Evolutionary conservation across 768 basidiomycete genomes (phyloP), one percentile per base, ranked within the genome.

Genomic region (Auricularia heimuer): DNA sequence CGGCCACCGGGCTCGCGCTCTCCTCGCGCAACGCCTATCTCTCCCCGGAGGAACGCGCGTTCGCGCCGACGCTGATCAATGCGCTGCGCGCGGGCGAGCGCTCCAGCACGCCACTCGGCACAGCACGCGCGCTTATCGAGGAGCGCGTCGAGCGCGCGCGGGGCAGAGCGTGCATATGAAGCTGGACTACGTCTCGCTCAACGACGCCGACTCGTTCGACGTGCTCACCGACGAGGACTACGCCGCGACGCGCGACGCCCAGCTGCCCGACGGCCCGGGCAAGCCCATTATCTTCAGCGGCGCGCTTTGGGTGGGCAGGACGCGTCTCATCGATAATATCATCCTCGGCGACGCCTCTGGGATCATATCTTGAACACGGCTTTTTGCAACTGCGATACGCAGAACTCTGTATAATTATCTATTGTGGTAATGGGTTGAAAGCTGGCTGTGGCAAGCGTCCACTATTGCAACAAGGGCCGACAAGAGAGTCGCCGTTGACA

Each of bases 21-120:
- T 96, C 94, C 12, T 97, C 94, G 2, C 81, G 97, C 11, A 98
- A 99, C 73, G 83, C 83, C 29, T 95, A 96, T 73, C 84, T 99
- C 42, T 80, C 84, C 0, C 67, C 74, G 0, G 69, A 78, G 18
- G 94, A 94, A 67, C 84, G 88, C 3, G 73, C 75, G 24, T 78
- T 85, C 47, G 81, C 88, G 7, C 75, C 77, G 4, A 82, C 83
- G 0, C 83, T 99, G 3, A 82, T 85, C 69, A 78, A 80, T 16
- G 93, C 94, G 0, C 79, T 99, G 1, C 73, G 75, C 4, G 80
- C 79, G 1, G 91, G 84, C 0, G 75, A 84, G 60, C 63, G 69
- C 0, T 79, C 79, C 0, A 94, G 90, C 88, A 70, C 74, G 2
- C 70, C 73, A 0, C 84, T 84, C 3, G 68, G 69, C n/a, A 75